Conservation (phyloP, 176 grass and related monocot genomes). For the Triticum timopheevii region DNA sequence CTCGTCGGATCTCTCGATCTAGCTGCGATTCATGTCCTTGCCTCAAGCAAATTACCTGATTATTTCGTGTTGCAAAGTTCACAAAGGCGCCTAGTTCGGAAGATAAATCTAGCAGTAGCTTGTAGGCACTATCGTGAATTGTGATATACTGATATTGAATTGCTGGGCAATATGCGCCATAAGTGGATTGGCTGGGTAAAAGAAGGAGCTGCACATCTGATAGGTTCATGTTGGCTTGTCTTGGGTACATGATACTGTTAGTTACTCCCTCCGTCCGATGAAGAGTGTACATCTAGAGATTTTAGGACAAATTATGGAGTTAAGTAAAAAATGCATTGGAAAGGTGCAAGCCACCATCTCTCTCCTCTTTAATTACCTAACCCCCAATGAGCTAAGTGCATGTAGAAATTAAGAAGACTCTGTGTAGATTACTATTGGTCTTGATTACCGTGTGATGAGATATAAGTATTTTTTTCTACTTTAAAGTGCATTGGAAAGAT, state of each 20-base stretch:
- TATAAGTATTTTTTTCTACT: too few relatives aligned
- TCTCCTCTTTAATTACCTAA: too few relatives aligned
- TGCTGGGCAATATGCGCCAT: neutral
- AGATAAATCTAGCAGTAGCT: neutral
- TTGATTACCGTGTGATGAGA: too few relatives aligned
- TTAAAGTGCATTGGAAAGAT: too few relatives aligned
- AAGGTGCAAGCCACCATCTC: too few relatives aligned
- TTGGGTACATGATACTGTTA: neutral
- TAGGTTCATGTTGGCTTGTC: neutral
- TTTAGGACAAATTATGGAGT: too few relatives aligned
- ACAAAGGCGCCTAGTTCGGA: neutral
- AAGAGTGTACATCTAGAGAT: too few relatives aligned
- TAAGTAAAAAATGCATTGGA: too few relatives aligned
- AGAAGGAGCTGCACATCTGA: neutral
- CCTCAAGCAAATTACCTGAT: neutral
- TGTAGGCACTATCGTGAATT: neutral
- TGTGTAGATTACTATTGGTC: too few relatives aligned
- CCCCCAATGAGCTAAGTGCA: too few relatives aligned
- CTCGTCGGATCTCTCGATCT: conserved; percentile 17
- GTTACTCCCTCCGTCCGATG: neutral
- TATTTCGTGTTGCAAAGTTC: neutral
- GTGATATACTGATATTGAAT: neutral
- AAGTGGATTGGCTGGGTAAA: neutral
- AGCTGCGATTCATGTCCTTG: neutral
- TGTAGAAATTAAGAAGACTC: too few relatives aligned